Evolutionary conservation across 805 yeast genomes (phyloP).

Genomic region (Naumovozyma castellii): DNA sequence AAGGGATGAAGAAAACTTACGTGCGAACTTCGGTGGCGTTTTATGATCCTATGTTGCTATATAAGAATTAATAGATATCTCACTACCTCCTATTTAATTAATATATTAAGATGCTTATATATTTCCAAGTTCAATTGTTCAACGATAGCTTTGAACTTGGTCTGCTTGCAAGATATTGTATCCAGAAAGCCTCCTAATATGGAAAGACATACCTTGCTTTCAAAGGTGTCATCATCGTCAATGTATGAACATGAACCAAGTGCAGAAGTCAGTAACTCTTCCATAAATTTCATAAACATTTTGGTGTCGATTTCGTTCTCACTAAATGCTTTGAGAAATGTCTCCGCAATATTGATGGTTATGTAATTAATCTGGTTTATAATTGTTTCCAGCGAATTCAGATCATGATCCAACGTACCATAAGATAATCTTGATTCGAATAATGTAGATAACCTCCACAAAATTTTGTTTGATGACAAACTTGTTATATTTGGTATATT

Average conservation of each 20-base stretch:
- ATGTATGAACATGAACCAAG: background rate
- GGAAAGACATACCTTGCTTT: background rate
- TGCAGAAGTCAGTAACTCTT: background rate
- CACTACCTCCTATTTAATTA: too few relatives aligned
- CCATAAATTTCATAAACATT: background rate
- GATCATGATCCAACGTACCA: conserved; percentile 18
- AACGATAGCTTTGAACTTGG: background rate
- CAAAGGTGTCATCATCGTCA: background rate
- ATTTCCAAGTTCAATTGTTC: background rate
- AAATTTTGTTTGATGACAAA: conserved; percentile 14
- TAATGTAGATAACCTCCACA: conserved; percentile 18
- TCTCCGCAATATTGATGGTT: conserved; percentile 2
- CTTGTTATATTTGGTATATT: conserved; percentile 8
- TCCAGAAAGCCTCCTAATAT: background rate
- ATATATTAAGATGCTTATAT: background rate
- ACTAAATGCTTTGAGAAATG: conserved; percentile 2
- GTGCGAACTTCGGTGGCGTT: conserved; percentile 34
- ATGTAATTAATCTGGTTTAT: conserved; percentile 5
- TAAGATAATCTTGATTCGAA: conserved; percentile 29
- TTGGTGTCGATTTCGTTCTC: background rate
- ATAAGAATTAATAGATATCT: too few relatives aligned
- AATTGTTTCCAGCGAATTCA: conserved; percentile 11
- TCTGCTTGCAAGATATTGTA: background rate
- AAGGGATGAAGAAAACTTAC: conserved; percentile 65
- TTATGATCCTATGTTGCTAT: background rate